Evolutionary conservation across 257 asterid genomes (phyloP).

Genomic region (Ballota nigra): DNA sequence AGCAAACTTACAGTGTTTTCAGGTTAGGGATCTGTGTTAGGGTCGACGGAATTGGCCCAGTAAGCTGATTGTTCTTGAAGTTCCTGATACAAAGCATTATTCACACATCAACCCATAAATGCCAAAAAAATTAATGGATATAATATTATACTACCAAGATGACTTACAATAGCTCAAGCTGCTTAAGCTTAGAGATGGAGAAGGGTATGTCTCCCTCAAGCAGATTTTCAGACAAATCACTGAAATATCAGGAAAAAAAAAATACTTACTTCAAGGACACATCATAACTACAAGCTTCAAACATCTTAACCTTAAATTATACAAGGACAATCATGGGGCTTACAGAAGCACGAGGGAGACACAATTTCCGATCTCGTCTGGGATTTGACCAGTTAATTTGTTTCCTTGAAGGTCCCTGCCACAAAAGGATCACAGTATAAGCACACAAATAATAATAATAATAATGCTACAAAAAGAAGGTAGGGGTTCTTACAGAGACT

Average conservation of each 20-base stretch:
- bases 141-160: background rate
- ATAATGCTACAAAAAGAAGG: background rate
- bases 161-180: conserved; percentile 86
- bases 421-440: background rate
- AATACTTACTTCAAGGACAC: background rate
- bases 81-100: conserved; percentile 37
- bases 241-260: conserved; percentile 23
- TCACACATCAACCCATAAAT: background rate
- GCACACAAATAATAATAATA: background rate
- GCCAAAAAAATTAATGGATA: background rate
- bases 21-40: conserved; percentile 91
- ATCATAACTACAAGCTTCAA: background rate
- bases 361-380: conserved; percentile 91
- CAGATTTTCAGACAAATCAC: conserved; percentile 84
- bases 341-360: conserved; percentile 60
- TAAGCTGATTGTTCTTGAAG: conserved; percentile 79
- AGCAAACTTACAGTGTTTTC: conserved; percentile 72
- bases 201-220: conserved; percentile 88
- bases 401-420: conserved; percentile 90
- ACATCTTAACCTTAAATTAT: background rate
- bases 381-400: conserved; percentile 84
- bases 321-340: background rate
- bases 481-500: conserved; percentile 62
- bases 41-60: conserved; percentile 95
- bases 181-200: conserved; percentile 87